Evolutionary conservation across 2,329 filamentous ascomycete species (phyloP).

Genomic region (Aspergillus awamori): DNA sequence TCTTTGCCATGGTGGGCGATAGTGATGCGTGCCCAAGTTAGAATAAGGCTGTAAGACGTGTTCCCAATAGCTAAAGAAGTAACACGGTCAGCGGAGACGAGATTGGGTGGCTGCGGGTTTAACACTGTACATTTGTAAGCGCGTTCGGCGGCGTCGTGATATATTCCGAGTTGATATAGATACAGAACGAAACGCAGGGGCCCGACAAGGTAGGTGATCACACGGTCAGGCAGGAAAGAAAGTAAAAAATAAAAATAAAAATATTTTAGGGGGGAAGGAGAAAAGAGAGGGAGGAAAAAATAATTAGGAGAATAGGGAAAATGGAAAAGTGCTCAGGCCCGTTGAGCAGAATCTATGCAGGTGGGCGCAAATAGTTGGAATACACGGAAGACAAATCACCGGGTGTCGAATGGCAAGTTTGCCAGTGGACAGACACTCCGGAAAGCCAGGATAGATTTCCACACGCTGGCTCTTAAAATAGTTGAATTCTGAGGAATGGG

Average conservation of each 20-base stretch:
- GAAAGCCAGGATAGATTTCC: conserved; percentile 29
- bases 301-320: conserved; percentile 19
- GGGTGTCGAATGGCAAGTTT: conserved; percentile 21
- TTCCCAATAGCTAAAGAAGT: conserved; percentile 35
- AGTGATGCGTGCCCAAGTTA: conserved; percentile 37
- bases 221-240: conserved; percentile 17
- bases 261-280: conserved; percentile 14
- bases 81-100: conserved; percentile 30
- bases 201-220: conserved; percentile 22
- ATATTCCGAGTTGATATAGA: conserved; percentile 34
- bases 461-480: conserved; percentile 22
- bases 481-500: conserved; percentile 22
- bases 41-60: conserved; percentile 31
- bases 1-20: conserved; percentile 35
- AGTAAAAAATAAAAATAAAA: not conserved
- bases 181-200: conserved; percentile 19
- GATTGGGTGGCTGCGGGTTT: conserved; percentile 32
- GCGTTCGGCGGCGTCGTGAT: conserved; percentile 33
- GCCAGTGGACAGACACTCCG: conserved; percentile 34
- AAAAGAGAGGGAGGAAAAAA: conserved; percentile 23
- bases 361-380: conserved; percentile 36
- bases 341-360: conserved; percentile 20
- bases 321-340: conserved; percentile 10
- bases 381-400: conserved; percentile 36
- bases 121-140: conserved; percentile 37